Evolutionary conservation across 768 basidiomycete genomes (phyloP).

Genomic region (Hericium rajendrae): DNA sequence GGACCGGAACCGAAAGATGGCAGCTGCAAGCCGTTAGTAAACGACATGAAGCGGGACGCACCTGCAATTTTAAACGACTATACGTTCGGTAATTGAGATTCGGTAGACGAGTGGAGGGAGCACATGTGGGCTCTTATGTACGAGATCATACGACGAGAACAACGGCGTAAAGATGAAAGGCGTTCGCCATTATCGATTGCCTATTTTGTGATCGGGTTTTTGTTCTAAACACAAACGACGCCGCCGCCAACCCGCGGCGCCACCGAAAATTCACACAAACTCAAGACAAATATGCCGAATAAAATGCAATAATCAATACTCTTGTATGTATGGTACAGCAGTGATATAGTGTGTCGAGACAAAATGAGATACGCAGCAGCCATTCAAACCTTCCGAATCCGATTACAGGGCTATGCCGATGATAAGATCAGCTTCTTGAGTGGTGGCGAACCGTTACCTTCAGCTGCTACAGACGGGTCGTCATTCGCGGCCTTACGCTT

Average conservation of each 20-base stretch:
- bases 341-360: slow-evolving; percentile 6
- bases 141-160: too few relatives aligned
- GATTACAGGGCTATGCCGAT: slow-evolving; percentile 10
- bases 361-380: background rate
- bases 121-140: too few relatives aligned
- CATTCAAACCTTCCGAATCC: background rate
- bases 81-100: too few relatives aligned
- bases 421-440: slow-evolving; percentile 56
- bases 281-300: background rate
- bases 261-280: too few relatives aligned
- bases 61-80: background rate
- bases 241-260: too few relatives aligned
- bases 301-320: slow-evolving; percentile 21
- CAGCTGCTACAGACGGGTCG: slow-evolving; percentile 6
- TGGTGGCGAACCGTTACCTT: slow-evolving; percentile 47
- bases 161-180: too few relatives aligned
- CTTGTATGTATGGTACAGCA: slow-evolving; percentile 10
- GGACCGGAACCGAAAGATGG: background rate
- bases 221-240: too few relatives aligned
- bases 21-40: background rate
- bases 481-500: slow-evolving; percentile 71
- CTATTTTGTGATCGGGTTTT: background rate
- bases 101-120: too few relatives aligned
- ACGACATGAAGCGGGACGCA: background rate
- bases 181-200: background rate